Evolutionary conservation across 1,284 basidiomycete genomes (phyloP).

Genomic region (Boletus smithii): DNA sequence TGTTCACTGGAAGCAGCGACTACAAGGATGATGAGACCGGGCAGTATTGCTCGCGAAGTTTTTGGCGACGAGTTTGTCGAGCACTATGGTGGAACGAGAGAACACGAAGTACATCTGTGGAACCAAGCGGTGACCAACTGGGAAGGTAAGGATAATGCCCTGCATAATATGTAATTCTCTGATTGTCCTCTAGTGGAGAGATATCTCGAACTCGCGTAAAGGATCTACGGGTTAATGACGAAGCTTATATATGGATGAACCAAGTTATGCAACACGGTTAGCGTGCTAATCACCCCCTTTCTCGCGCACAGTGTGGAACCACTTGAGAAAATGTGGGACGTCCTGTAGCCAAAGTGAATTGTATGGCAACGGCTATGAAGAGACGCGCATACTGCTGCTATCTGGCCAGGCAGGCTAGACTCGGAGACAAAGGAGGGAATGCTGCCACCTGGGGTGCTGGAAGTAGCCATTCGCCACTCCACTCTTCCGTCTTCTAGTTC

Average conservation of each 20-base stretch:
- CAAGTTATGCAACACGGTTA: neutral
- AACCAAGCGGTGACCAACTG: constrained; percentile 89
- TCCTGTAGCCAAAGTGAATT: constrained; percentile 43
- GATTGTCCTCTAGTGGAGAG: constrained; percentile 61
- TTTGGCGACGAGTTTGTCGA: constrained; percentile 90
- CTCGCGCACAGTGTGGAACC: constrained; percentile 37
- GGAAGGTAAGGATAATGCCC: constrained; percentile 65
- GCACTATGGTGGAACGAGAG: constrained; percentile 88
- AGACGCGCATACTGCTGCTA: constrained; percentile 49
- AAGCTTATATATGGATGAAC: neutral
- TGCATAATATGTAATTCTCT: constrained; percentile 6
- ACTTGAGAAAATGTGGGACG: constrained; percentile 60
- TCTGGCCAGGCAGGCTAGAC: constrained; percentile 54
- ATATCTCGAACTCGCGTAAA: constrained; percentile 76
- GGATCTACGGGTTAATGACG: neutral
- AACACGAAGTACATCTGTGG: constrained; percentile 85
- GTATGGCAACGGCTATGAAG: neutral
- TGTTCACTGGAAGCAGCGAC: constrained; percentile 79
- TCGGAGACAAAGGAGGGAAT: constrained; percentile 65
- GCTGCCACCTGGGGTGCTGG: constrained; percentile 66
- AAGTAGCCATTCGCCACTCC: constrained; percentile 79
- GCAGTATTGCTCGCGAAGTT: constrained; percentile 80
- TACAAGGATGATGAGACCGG: constrained; percentile 69
- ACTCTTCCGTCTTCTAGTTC: constrained; percentile 62
- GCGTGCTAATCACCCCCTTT: constrained; percentile 32